A percentile compares a stretch with the other conserved stretches of the same genome.
phyloP scores from a whole-genome alignment of 2,329 filamentous ascomycete genomes.

The Penicillium fuscoglaucum region DNA sequence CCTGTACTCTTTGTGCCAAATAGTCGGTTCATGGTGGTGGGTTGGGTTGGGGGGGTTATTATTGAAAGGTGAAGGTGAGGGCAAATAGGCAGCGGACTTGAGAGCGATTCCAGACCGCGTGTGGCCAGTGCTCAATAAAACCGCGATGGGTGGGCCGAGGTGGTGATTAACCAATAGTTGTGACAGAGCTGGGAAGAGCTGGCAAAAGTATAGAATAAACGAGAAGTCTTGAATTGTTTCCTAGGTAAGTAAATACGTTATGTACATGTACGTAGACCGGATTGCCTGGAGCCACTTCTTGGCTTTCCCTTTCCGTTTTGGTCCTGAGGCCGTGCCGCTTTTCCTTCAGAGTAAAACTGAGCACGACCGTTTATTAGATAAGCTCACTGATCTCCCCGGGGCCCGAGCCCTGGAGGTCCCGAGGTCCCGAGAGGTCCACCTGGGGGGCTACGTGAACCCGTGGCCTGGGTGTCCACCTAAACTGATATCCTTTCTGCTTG shows the following conservation, averaged over 20 bases:
- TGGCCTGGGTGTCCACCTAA: background rate
- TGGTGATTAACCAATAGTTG: conserved; percentile 8
- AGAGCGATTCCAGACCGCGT: conserved; percentile 2
- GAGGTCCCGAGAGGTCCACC: background rate
- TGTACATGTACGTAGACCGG: background rate
- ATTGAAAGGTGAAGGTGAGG: conserved; percentile 2
- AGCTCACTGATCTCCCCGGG: background rate
- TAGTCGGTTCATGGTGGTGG: conserved; percentile 79
- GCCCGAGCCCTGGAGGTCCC: background rate
- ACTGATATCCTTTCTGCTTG: background rate
- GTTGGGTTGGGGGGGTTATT: background rate
- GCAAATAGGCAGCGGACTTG: conserved; percentile 8
- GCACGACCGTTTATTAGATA: background rate
- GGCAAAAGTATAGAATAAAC: background rate
- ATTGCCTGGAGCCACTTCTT: background rate
- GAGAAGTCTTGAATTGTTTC: background rate
- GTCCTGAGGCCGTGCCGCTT: background rate
- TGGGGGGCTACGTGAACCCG: background rate
- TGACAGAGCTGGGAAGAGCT: background rate
- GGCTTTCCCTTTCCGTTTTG: background rate
- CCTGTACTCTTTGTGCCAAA: conserved; percentile 85
- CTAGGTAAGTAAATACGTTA: background rate
- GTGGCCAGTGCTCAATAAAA: conserved; percentile 12
- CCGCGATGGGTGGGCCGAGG: conserved; percentile 5
- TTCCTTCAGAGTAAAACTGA: background rate